Evolutionary conservation across 2,329 filamentous ascomycete genomes (phyloP), one percentile per base, ranked within the genome.

Genomic region (Hymenoscyphus linearis): DNA sequence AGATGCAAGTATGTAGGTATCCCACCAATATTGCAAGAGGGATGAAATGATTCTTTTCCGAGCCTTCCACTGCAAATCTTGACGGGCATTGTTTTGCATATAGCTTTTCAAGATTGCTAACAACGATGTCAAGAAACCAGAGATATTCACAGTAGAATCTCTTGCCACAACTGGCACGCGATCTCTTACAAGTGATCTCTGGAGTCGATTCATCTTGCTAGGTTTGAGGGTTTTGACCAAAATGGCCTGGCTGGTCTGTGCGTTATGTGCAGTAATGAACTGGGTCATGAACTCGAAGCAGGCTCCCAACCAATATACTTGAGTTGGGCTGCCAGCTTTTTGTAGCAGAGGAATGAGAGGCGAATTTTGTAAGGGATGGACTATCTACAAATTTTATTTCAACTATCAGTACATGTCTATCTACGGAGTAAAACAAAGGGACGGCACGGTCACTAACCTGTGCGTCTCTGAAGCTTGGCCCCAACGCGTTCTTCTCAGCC

Each of bases 281-380:
- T 80, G 76, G 13, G 76, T 68, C 52, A 78, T 77, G 54, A 80
- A 73, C 57, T 87, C 84, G 58, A 82, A 81, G 64, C 80, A 79
- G 6, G 74, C 73, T 14, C 77, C 80, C 13, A 83, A 74, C 82
- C 83, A 86, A 61, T 74, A 74, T 1, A 75, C 63, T 26, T 66
- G 59, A 10, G 63, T 57, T 5, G 70, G 68, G 75, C 63, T 64
- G 76, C 68, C 69, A 71, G 57, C 70, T 65, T 69, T 13, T 68
- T 77, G 72, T 34, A 85, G 69, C 2, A 85, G 67, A 5, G 76
- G 74, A 2, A 82, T 72, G n/a, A 85, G 71, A 2, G 78, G 76
- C 2, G 79, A 77, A 66, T 88, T 88, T 63, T 84, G 80, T 18
- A 87, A 72, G 13, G 85, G 80, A 65, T 88, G 83, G 9, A 87